Evolutionary conservation across 768 basidiomycete genomes (phyloP).

Genomic region (Strobilomyces echinocephalus): DNA sequence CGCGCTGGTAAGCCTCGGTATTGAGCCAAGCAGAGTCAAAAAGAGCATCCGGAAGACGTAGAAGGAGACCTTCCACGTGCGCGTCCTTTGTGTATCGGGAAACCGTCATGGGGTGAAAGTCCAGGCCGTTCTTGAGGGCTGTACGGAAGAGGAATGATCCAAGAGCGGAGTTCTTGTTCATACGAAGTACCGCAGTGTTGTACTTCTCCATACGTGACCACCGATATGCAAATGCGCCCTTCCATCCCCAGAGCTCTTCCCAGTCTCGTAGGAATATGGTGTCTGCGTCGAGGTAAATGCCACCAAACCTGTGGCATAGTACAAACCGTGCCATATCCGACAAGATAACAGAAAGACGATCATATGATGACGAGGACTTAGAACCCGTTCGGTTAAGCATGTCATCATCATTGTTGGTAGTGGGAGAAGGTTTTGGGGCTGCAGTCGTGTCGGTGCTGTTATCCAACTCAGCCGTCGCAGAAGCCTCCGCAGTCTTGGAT

Average conservation of each 20-base stretch:
- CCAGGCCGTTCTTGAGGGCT: conserved; percentile 86
- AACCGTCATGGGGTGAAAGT: conserved; percentile 97
- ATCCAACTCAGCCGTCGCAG: conserved; percentile 13
- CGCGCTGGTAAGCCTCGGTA: conserved; percentile 86
- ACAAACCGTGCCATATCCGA: conserved; percentile 98
- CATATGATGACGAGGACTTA: conserved; percentile 81
- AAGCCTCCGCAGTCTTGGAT: conserved; percentile 25
- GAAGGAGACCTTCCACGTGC: conserved; percentile 72
- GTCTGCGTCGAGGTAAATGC: conserved; percentile 95
- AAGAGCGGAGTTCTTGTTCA: conserved; percentile 90
- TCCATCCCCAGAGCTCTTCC: conserved; percentile 98
- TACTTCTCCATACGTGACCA: conserved; percentile 93
- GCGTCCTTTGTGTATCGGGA: conserved; percentile 89
- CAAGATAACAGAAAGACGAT: conserved; percentile 86
- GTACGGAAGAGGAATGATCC: conserved; percentile 93
- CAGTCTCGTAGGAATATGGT: conserved; percentile 95
- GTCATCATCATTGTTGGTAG: conserved; percentile 40
- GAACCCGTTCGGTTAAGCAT: conserved; percentile 84
- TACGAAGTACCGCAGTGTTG: conserved; percentile 92
- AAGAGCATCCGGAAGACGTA: conserved; percentile 89
- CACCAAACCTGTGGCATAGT: conserved; percentile 94
- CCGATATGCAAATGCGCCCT: conserved; percentile 93
- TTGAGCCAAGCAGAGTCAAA: conserved; percentile 98
- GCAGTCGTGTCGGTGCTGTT: conserved; percentile 21
- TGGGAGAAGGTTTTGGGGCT: conserved; percentile 18